Conservation (phyloP, 164 flowering plant species). For the Amborella trichopoda region DNA sequence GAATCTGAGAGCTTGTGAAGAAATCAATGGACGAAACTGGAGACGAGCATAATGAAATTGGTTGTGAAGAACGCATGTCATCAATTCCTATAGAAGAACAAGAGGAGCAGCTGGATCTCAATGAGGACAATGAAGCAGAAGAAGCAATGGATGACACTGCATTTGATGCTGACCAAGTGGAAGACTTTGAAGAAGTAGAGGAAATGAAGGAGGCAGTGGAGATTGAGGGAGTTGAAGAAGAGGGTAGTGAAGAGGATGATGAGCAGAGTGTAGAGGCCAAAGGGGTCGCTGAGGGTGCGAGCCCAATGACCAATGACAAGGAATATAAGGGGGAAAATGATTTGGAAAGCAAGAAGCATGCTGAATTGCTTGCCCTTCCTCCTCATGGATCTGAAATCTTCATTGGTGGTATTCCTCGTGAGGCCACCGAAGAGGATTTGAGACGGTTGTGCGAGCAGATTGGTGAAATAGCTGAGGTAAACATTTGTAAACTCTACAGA, state of each 20-base stretch:
- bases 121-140: conserved; percentile 72
- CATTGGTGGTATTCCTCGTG: conserved; percentile 87
- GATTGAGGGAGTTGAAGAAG: conserved; percentile 12
- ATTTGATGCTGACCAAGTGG: conserved; percentile 48
- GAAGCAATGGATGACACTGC: conserved; percentile 67
- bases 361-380: conserved; percentile 82
- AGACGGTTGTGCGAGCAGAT: conserved; percentile 62
- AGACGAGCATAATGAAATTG: conserved; percentile 52
- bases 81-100: conserved; percentile 37
- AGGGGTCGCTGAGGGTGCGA: conserved; percentile 13
- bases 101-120: conserved; percentile 86
- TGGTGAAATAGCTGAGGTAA: conserved; percentile 78
- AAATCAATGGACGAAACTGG: conserved; percentile 18
- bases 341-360: conserved; percentile 46
- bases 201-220: conserved; percentile 14
- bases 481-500: too few relatives aligned
- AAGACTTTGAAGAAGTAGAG: conserved; percentile 27
- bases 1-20: conserved; percentile 9
- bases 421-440: conserved; percentile 63
- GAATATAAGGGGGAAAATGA: conserved; percentile 19
- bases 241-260: conserved; percentile 19
- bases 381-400: conserved; percentile 95
- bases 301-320: conserved; percentile 32
- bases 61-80: too few relatives aligned
- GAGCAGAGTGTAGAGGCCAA: conserved; percentile 27